phyloP scores from a whole-genome alignment of 202 grass and related monocot species.

The Alloteropsis angusta region DNA sequence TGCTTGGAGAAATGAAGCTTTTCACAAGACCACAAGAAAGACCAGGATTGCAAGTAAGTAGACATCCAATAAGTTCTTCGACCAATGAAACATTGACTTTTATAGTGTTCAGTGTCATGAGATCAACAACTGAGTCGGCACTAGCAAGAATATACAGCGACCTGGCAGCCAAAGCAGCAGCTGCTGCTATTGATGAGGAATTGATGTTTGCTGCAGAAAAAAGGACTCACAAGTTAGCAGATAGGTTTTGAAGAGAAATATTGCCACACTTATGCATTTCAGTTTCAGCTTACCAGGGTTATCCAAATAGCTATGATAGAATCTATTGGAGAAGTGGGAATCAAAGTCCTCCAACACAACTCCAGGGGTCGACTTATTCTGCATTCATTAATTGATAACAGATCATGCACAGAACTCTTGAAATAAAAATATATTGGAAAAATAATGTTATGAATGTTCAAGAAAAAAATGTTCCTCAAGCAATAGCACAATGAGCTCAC shows the following conservation, averaged over 20 bases:
- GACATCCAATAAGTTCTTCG: slow-evolving; percentile 60
- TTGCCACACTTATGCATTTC: neutral
- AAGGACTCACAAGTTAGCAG: slow-evolving; percentile 2
- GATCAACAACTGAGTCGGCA: slow-evolving; percentile 45
- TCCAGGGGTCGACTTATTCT: slow-evolving; percentile 80
- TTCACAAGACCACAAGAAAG: slow-evolving; percentile 69
- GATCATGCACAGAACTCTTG: slow-evolving; percentile 11
- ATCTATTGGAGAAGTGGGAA: slow-evolving; percentile 72
- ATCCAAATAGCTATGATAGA: slow-evolving; percentile 87
- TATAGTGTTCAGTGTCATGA: slow-evolving; percentile 76
- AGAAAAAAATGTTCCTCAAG: neutral
- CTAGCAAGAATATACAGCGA: slow-evolving; percentile 73
- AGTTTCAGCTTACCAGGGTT: slow-evolving; percentile 39
- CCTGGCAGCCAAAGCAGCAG: slow-evolving; percentile 69
- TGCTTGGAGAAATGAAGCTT: slow-evolving; percentile 61
- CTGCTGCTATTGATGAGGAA: slow-evolving; percentile 71
- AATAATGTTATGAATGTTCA: neutral
- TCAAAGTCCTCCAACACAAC: slow-evolving; percentile 93
- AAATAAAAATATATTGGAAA: slow-evolving; percentile 3
- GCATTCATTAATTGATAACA: slow-evolving; percentile 23
- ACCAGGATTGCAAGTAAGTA: slow-evolving; percentile 76
- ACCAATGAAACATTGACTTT: slow-evolving; percentile 84
- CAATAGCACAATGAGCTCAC: neutral
- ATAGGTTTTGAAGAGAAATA: slow-evolving; percentile 3
- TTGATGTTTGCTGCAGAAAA: slow-evolving; percentile 67